Evolutionary conservation across 306 rosid genomes (phyloP).

Genomic region (Castanopsis chinensis): DNA sequence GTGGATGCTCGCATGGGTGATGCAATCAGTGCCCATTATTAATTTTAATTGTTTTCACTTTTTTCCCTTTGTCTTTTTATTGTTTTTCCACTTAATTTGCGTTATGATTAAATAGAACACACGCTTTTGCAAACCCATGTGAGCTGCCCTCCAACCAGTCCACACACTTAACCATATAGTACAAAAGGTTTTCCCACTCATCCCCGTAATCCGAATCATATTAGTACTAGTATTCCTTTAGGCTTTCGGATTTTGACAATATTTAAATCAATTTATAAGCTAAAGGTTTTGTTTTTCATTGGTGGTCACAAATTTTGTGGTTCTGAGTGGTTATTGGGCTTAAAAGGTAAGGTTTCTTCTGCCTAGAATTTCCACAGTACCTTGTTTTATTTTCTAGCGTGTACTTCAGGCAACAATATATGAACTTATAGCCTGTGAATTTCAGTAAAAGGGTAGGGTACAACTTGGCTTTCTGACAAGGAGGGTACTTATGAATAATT

Average conservation of each 20-base stretch:
- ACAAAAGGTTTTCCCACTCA: slow-evolving; percentile 10
- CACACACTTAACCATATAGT: slow-evolving; percentile 12
- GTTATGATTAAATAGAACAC: slow-evolving; percentile 14
- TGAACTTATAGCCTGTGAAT: slow-evolving; percentile 18
- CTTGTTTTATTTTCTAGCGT: slow-evolving; percentile 20
- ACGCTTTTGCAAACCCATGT: slow-evolving; percentile 50
- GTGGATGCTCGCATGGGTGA: slow-evolving; percentile 19
- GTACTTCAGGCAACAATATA: slow-evolving; percentile 29
- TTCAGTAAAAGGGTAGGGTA: slow-evolving; percentile 19
- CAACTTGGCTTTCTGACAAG: not conserved
- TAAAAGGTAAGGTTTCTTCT: slow-evolving; percentile 35
- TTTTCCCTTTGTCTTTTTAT: not conserved
- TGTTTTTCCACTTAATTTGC: slow-evolving; percentile 1
- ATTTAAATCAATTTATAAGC: not conserved
- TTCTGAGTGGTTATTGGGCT: slow-evolving; percentile 19
- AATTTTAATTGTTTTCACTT: not conserved
- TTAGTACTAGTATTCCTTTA: slow-evolving; percentile 8
- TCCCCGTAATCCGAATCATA: slow-evolving; percentile 3
- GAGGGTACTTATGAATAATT: slow-evolving; percentile 20
- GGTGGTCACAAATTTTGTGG: slow-evolving; percentile 14
- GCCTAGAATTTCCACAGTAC: slow-evolving; percentile 15
- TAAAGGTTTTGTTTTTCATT: slow-evolving; percentile 14
- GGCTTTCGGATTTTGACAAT: not conserved
- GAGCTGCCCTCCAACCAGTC: slow-evolving; percentile 44
- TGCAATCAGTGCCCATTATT: slow-evolving; percentile 13